Base-by-base conservation (phyloP, 2,329 filamentous ascomycete species). In the Fonsecaea multimorphosa region DNA sequence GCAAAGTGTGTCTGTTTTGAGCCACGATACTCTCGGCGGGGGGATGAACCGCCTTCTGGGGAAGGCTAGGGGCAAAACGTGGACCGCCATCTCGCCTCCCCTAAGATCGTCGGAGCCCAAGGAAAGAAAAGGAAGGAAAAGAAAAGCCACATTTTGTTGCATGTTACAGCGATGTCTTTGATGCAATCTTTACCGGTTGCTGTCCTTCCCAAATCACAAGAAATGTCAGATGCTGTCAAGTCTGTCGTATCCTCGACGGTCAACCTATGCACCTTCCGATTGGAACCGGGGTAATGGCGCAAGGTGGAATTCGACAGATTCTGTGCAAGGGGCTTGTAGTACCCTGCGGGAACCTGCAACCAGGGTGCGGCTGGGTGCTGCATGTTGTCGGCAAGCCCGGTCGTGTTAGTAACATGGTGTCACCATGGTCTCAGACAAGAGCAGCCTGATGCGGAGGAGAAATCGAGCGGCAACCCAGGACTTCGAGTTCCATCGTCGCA, bases 341-440 rank as follows among this genome's bases (percentile, higher is more conserved):
- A 60, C 46, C 24, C 53, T 46, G 49, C 61, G 65, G 61, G 54
- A 49, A 31, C 14, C 57, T 54, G 53, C 65, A 58, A 58, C 32
- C 46, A 61, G 49, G 40, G 53, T 55, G 58, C 62, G 65, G 65
- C 44, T 65, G 58, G 49, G 32, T 40, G 55, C 53, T 54, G 62
- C 62, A 34, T 49, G 46, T 60, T 49, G 16, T 60, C 58, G 46
- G 58, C 31, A 55, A 53, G 46, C 34, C 52, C 51, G 58, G 65
- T 55, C 49, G 58, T 27, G 53, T 38, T 64, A 40, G 54, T 31
- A 54, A 58, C 54, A 49, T 40, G 32, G 57, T 67, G 58, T 57
- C 61, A 67, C 61, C 52, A 58, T 54, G 52, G 58, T 52, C 61
- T 61, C 52, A 58, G 58, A 49, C 29, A 22, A 53, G 51, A 54